Base-by-base conservation (phyloP, 345 rosid genomes). In the Aquilaria malaccensis region DNA sequence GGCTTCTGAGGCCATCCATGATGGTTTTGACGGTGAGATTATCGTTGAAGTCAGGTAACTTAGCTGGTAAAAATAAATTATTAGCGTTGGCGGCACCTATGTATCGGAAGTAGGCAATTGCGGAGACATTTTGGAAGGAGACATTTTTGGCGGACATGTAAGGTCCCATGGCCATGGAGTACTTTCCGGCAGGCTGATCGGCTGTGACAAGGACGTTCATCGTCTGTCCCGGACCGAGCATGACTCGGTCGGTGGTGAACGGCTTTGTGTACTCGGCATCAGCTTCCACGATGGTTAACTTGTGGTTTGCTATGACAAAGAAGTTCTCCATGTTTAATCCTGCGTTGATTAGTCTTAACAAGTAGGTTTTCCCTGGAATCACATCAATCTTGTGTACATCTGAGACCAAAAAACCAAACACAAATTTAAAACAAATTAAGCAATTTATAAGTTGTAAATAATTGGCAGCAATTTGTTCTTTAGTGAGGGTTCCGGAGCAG, bases 141-240 rank as follows among this genome's bases (percentile, higher is more conserved):
- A 83, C 70, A 4, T 71, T 71, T 45, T 67, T 71, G 30, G 82
- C 93, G 6, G 95, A 87, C 79, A 79, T 71, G 58, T 88, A 88
- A 10, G 96, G 93, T 62, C 96, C 94, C 81, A 86, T 78, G 60
- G 94, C 88, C 72, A 88, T 86, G 72, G 88, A 81, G 77, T 88
- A 88, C 74, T 59, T 84, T 73, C 82, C 89, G 11, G 72, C 72
- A 52, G 83, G 65, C 70, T 88, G 96, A 77, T 91, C 88, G 4
- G 96, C 89, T 9, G 86, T 76, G 70, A 88, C 84, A 4, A 91
- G 89, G 58, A 91, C 85, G 61, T 78, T 88, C 76, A 87, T 80
- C 3, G 97, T 91, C 78, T 91, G 97, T 37, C 96, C 97, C 1
- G 96, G 96, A 58, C 85, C 96, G 13, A 91, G 79, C 97, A 91